These are phyloP conservation scores for Aquilaria malaccensis DNA, from an alignment of 345 rosid species.

Conservation along the genomic window DNA sequence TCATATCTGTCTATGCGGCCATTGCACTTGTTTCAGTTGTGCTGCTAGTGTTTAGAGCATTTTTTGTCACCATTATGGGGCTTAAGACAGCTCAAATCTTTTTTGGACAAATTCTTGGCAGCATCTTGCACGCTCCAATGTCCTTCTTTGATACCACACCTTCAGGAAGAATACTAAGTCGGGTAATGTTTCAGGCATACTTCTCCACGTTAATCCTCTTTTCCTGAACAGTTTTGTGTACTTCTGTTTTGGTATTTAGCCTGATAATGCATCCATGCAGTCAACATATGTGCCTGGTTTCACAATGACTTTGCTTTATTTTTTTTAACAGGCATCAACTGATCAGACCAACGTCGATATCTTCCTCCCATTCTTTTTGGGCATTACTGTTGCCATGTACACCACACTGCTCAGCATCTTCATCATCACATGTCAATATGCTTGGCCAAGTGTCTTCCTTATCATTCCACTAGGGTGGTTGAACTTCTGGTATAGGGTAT, in stretches of 20 bases:
- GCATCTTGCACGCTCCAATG: slow-evolving; percentile 96
- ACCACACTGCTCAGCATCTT: slow-evolving; percentile 68
- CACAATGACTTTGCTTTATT: not conserved
- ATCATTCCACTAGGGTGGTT: slow-evolving; percentile 85
- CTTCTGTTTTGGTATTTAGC: not conserved
- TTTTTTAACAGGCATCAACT: slow-evolving; percentile 60
- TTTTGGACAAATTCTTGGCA: slow-evolving; percentile 63
- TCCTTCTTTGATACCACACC: slow-evolving; percentile 97
- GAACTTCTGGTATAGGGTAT: slow-evolving; percentile 89
- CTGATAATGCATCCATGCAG: slow-evolving; percentile 4
- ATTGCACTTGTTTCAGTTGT: slow-evolving; percentile 55
- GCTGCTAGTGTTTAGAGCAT: slow-evolving; percentile 40
- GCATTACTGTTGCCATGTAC: slow-evolving; percentile 55
- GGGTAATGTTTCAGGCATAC: slow-evolving; percentile 40
- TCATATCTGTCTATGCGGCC: slow-evolving; percentile 53
- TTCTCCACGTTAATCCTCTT: not conserved
- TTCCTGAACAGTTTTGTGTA: not conserved
- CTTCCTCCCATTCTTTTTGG: slow-evolving; percentile 59
- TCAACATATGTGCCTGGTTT: too few species aligned
- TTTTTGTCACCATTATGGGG: slow-evolving; percentile 52
- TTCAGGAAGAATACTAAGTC: slow-evolving; percentile 86
- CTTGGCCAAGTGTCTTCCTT: slow-evolving; percentile 88
- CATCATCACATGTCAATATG: slow-evolving; percentile 80
- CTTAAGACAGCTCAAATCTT: slow-evolving; percentile 78
- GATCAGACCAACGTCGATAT: slow-evolving; percentile 82